Base-by-base conservation (phyloP, 1,284 basidiomycete species). In the Grifola frondosa region DNA sequence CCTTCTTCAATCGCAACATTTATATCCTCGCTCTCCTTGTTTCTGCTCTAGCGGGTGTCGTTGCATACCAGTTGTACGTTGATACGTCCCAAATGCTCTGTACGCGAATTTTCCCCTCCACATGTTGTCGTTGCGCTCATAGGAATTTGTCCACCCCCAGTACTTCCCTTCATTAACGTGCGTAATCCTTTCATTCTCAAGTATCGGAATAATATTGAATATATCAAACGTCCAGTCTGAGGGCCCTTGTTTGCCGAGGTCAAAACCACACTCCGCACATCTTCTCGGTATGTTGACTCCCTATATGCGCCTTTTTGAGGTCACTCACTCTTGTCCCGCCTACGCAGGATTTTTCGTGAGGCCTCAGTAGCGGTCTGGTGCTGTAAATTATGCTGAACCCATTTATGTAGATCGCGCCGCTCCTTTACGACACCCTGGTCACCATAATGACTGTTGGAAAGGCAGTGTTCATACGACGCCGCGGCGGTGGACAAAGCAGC, bases 1-100 rank as follows among this genome's bases (percentile, higher is more conserved):
- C 86, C 5, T 89, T 89, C 67, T 89, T 88, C 70, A 87, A 87
- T 56, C 76, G 84, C 48, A 88, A 86, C 56, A 63, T 70, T 37
- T 81, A 79, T 59, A 64, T 88, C 38, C 71, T 89, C 30, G 66
- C 69, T 49, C 74, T 75, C 46, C 76, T 89, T 46, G 64, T 84
- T 42, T 70, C 70, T 39, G 78, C 81, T 11, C 68, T 89, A 9
- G 72, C 75, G 42, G 84, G 84, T 5, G 78, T 89, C 39, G 74
- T 88, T 16, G 75, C 83, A 22, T 89, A 88, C 62, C 87, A 89
- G 60, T 76, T 89, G 20, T 89, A 84, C 52, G 86, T 89, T 17
- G 82, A 79, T 48, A 78, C 78, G 6, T 78, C 81, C 6, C 78
- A 88, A 60, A 88, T 89, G 85, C 68, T 81, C 43, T 68, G 85